Conservation (phyloP, 116 monocot species). For the Trichopus zeylanicus region DNA sequence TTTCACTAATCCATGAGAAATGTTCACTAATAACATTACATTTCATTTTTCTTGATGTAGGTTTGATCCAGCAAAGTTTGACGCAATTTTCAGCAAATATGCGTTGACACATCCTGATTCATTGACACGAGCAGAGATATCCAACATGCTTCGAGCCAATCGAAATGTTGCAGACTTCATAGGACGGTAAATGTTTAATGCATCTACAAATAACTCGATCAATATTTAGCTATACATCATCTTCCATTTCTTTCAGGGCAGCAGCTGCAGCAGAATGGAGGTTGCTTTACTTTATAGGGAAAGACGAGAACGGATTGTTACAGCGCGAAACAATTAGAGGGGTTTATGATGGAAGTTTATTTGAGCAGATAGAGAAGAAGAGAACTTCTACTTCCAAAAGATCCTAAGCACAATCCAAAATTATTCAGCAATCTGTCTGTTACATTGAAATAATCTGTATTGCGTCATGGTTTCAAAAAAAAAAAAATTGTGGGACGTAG, state of each 20-base stretch:
- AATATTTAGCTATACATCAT: background rate
- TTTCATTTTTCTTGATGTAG: background rate
- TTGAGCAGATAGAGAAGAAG: conserved; percentile 30
- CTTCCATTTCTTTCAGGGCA: conserved; percentile 8
- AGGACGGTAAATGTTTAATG: conserved; percentile 28
- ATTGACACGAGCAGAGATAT: conserved; percentile 32
- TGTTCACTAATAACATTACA: background rate
- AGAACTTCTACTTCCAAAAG: conserved; percentile 10
- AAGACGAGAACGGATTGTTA: conserved; percentile 47
- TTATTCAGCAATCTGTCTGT: too few species aligned
- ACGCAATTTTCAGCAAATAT: conserved; percentile 56
- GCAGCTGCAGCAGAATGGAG: conserved; percentile 26
- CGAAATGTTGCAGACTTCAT: conserved; percentile 19
- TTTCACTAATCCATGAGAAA: background rate
- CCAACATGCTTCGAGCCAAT: conserved; percentile 35
- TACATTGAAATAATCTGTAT: too few species aligned
- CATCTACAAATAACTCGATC: too few species aligned
- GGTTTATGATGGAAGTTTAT: conserved; percentile 55
- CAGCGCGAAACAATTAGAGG: conserved; percentile 36
- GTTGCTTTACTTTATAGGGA: conserved; percentile 31
- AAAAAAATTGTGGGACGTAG: too few species aligned
- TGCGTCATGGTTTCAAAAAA: too few species aligned
- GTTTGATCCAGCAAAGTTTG: conserved; percentile 55
- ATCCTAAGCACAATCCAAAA: too few species aligned
- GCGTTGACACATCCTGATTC: conserved; percentile 22